Conservation (phyloP, 148 eudicot genomes). For the Amaranthus hypochondriacus region DNA sequence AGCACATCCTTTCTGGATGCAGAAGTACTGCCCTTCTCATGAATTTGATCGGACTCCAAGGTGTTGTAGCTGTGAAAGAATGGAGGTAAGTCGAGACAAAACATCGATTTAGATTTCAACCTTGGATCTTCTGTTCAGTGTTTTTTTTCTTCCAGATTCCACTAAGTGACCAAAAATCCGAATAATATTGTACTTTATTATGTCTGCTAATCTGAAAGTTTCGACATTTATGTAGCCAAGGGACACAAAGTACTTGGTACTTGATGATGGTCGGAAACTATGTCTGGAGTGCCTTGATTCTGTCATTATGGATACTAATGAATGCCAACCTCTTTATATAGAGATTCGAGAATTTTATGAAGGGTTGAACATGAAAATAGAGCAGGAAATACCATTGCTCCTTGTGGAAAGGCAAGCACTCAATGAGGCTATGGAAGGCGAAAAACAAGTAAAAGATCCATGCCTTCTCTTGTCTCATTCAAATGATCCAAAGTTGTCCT, state of each 20-base stretch:
- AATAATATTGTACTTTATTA: slow-evolving; percentile 1
- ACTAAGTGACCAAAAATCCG: not conserved
- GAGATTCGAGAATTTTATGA: slow-evolving; percentile 94
- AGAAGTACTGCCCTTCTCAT: slow-evolving; percentile 96
- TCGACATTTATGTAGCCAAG: slow-evolving; percentile 48
- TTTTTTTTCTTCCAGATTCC: not conserved
- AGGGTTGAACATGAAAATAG: slow-evolving; percentile 88
- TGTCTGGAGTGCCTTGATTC: slow-evolving; percentile 94
- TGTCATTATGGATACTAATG: slow-evolving; percentile 88
- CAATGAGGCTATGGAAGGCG: slow-evolving; percentile 99
- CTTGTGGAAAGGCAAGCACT: slow-evolving; percentile 97
- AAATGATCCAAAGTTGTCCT: not conserved
- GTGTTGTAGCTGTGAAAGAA: slow-evolving; percentile 98
- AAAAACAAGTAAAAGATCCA: slow-evolving; percentile 53
- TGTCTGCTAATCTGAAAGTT: not conserved
- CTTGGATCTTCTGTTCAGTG: not conserved
- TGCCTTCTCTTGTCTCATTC: not conserved
- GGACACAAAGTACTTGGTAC: slow-evolving; percentile 59
- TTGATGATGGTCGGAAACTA: slow-evolving; percentile 92
- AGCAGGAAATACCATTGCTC: slow-evolving; percentile 84
- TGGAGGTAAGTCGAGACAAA: slow-evolving; percentile 63
- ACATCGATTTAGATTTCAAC: not conserved
- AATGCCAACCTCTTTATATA: slow-evolving; percentile 93
- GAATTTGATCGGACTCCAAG: slow-evolving; percentile 84
- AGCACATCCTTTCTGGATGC: slow-evolving; percentile 96